phyloP scores from a whole-genome alignment of 805 yeast genomes.

The Pichia nanzhaoensis region DNA sequence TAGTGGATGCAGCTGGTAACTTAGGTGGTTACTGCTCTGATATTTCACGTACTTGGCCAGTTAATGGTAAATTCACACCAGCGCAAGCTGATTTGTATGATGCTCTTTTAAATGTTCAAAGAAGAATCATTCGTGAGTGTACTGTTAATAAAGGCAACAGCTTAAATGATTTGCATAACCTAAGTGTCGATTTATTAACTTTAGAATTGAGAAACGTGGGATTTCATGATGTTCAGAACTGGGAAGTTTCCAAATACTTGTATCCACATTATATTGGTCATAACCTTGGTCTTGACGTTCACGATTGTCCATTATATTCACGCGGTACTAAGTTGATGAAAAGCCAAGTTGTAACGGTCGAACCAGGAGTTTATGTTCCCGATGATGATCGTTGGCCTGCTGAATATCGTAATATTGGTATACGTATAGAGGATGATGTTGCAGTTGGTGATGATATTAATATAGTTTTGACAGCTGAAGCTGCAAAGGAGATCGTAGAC shows the following conservation, averaged over 20 bases:
- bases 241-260: constrained; percentile 48
- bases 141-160: constrained; percentile 45
- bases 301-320: constrained; percentile 65
- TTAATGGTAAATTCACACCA: constrained; percentile 59
- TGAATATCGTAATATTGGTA: constrained; percentile 81
- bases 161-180: constrained; percentile 68
- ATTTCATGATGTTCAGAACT: constrained; percentile 42
- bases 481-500: constrained; percentile 80
- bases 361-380: constrained; percentile 94
- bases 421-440: constrained; percentile 90
- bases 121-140: constrained; percentile 67
- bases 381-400: constrained; percentile 64
- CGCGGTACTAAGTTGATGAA: constrained; percentile 45
- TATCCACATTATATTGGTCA: constrained; percentile 97
- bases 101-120: constrained; percentile 80
- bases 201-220: constrained; percentile 71
- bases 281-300: constrained; percentile 87
- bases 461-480: constrained; percentile 65
- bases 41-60: constrained; percentile 96
- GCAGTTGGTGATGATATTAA: constrained; percentile 61
- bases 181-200: constrained; percentile 53
- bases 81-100: constrained; percentile 85
- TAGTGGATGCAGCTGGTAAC: constrained; percentile 93
- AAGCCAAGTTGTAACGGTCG: constrained; percentile 88
- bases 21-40: constrained; percentile 94